Percentiles rank a stretch among this genome's conserved stretches.
Conservation (phyloP, 2,329 filamentous ascomycete genomes). For the Alternaria sp. region DNA sequence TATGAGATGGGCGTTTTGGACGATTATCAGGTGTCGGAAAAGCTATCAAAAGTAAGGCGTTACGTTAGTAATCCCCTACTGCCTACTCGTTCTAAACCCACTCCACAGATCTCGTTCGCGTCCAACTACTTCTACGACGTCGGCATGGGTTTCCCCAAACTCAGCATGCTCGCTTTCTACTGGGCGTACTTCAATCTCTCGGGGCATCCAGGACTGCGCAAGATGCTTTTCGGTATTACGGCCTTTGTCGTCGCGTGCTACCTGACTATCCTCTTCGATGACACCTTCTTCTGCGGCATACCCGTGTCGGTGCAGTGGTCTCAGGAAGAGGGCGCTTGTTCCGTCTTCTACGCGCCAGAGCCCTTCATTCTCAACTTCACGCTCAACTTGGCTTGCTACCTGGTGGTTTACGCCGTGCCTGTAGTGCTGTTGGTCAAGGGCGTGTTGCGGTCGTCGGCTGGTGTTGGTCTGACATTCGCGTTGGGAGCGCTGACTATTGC, state of each 20-base stretch:
- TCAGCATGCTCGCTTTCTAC: slow-evolving; percentile 39
- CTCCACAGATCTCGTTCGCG: slow-evolving; percentile 31
- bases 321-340: slow-evolving; percentile 35
- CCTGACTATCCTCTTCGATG: slow-evolving; percentile 33
- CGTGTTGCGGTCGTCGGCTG: slow-evolving; percentile 19
- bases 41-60: slow-evolving; percentile 29
- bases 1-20: slow-evolving; percentile 27
- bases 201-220: slow-evolving; percentile 30
- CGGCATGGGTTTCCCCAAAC: slow-evolving; percentile 38
- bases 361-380: slow-evolving; percentile 40
- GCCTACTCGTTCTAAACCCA: neutral
- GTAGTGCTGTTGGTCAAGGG: slow-evolving; percentile 22
- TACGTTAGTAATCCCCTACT: too few species aligned
- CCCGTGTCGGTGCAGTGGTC: slow-evolving; percentile 33
- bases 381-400: slow-evolving; percentile 33
- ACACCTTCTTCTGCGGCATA: slow-evolving; percentile 35
- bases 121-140: slow-evolving; percentile 40
- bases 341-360: slow-evolving; percentile 35
- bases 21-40: slow-evolving; percentile 28
- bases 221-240: slow-evolving; percentile 34
- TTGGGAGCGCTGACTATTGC: slow-evolving; percentile 32
- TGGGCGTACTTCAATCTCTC: slow-evolving; percentile 34
- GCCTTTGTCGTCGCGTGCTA: slow-evolving; percentile 32
- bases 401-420: slow-evolving; percentile 30
- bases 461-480: slow-evolving; percentile 28